These are phyloP conservation scores for Talaromyces sp. DNA, from an alignment of 2,329 filamentous ascomycete genomes.

Conservation along the genomic window DNA sequence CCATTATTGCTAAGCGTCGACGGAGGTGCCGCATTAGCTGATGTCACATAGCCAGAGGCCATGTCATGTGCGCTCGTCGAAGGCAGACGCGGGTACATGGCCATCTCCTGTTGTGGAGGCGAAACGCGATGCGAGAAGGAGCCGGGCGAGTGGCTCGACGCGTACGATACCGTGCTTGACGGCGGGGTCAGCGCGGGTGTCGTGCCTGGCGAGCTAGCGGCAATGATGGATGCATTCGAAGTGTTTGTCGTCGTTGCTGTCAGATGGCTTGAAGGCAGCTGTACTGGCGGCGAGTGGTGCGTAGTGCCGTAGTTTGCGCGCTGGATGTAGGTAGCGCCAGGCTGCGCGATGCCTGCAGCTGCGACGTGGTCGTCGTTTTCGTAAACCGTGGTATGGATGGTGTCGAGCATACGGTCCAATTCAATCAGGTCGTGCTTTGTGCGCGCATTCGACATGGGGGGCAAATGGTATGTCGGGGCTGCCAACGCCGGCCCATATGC, in stretches of 20 bases:
- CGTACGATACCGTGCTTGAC: conserved; percentile 58
- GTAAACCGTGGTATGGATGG: conserved; percentile 94
- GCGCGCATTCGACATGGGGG: conserved; percentile 78
- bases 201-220: conserved; percentile 35
- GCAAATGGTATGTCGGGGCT: conserved; percentile 76
- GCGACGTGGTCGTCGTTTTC: conserved; percentile 82
- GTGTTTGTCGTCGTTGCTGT: conserved; percentile 29
- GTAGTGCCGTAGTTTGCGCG: conserved; percentile 48
- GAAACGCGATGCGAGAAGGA: conserved; percentile 48
- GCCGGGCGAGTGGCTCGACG: conserved; percentile 56
- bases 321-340: conserved; percentile 62
- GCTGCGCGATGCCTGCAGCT: conserved; percentile 69
- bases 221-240: conserved; percentile 13
- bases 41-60: conserved; percentile 44
- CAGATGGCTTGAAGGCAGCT: conserved; percentile 38
- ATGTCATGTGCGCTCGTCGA: conserved; percentile 55
- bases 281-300: conserved; percentile 47
- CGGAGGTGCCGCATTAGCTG: conserved; percentile 53
- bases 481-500: conserved; percentile 56
- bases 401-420: conserved; percentile 90
- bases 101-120: conserved; percentile 43
- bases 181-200: conserved; percentile 61
- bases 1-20: conserved; percentile 57
- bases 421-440: conserved; percentile 92
- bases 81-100: conserved; percentile 60